Percentiles rank a stretch among this genome's conserved stretches.
Conservation (phyloP, 2,329 filamentous ascomycete species). For the Didymella glomerata region DNA sequence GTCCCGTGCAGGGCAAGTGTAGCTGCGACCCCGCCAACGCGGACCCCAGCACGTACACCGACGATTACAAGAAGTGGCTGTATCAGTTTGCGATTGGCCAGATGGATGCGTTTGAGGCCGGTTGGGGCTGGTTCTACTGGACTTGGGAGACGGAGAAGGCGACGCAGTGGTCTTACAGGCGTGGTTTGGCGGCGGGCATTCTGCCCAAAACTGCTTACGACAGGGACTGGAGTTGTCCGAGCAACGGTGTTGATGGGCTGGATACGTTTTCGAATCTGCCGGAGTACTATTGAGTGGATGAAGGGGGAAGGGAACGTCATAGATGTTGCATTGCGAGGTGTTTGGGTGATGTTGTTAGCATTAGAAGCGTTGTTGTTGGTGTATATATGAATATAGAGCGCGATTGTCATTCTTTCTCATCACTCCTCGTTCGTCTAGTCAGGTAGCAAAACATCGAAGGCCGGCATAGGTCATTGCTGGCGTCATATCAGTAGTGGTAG, state of each 20-base stretch:
- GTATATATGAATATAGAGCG: background rate
- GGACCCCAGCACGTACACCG: constrained; percentile 71
- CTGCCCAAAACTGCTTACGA: constrained; percentile 67
- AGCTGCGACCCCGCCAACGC: constrained; percentile 80
- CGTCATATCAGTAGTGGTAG: too few species aligned
- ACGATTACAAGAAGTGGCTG: constrained; percentile 83
- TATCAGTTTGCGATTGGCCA: constrained; percentile 93
- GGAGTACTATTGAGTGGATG: constrained; percentile 53
- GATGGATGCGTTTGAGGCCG: constrained; percentile 92
- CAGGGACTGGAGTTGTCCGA: constrained; percentile 54
- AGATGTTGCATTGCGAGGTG: constrained; percentile 1
- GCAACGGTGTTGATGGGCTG: constrained; percentile 38
- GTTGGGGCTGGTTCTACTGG: constrained; percentile 99
- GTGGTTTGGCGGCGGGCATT: constrained; percentile 78
- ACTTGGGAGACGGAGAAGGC: constrained; percentile 92
- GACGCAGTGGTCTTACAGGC: constrained; percentile 91
- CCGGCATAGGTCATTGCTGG: too few species aligned
- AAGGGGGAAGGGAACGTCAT: background rate
- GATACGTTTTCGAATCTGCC: constrained; percentile 55
- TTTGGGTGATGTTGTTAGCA: background rate
- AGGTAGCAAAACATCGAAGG: too few species aligned
- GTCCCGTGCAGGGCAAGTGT: constrained; percentile 73
- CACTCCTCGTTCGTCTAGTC: too few species aligned
- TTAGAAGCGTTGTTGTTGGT: background rate
- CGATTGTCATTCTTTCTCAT: too few species aligned